phyloP scores from a whole-genome alignment of 306 rosid species.

The Fagus sylvatica region DNA sequence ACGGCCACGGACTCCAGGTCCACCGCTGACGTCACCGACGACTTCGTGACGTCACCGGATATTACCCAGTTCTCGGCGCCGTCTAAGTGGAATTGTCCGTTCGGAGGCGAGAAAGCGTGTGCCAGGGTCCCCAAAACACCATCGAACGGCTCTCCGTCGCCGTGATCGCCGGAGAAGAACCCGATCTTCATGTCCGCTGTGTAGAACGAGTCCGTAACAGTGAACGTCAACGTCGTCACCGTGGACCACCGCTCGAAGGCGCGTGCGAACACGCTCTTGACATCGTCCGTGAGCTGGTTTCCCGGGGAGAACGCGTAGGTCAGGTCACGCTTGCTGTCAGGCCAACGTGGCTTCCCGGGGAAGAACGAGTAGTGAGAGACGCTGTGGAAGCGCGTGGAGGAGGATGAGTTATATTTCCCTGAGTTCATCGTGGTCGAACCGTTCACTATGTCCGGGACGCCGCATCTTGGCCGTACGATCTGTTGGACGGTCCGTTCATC shows the following conservation, averaged over 20 bases:
- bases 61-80: conserved; percentile 70
- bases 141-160: conserved; percentile 89
- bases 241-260: conserved; percentile 72
- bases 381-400: conserved; percentile 44
- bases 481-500: conserved; percentile 49
- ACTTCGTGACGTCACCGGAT: conserved; percentile 48
- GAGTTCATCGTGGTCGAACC: conserved; percentile 68
- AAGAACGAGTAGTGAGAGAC: conserved; percentile 70
- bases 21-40: conserved; percentile 47
- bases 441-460: conserved; percentile 73
- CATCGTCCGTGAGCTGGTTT: conserved; percentile 33
- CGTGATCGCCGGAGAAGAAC: conserved; percentile 72
- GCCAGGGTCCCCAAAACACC: conserved; percentile 79
- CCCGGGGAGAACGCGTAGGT: conserved; percentile 61
- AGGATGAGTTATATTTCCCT: conserved; percentile 35
- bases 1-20: conserved; percentile 88
- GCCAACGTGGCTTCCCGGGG: conserved; percentile 66
- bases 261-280: conserved; percentile 46
- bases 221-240: conserved; percentile 61
- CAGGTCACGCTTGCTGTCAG: conserved; percentile 40
- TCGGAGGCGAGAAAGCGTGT: conserved; percentile 85
- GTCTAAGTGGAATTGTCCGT: conserved; percentile 75
- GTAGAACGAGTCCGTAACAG: conserved; percentile 22
- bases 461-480: conserved; percentile 61
- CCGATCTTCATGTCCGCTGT: conserved; percentile 59